Evolutionary conservation across 768 basidiomycete genomes (phyloP).

Genomic region (Termitomyces sp.): DNA sequence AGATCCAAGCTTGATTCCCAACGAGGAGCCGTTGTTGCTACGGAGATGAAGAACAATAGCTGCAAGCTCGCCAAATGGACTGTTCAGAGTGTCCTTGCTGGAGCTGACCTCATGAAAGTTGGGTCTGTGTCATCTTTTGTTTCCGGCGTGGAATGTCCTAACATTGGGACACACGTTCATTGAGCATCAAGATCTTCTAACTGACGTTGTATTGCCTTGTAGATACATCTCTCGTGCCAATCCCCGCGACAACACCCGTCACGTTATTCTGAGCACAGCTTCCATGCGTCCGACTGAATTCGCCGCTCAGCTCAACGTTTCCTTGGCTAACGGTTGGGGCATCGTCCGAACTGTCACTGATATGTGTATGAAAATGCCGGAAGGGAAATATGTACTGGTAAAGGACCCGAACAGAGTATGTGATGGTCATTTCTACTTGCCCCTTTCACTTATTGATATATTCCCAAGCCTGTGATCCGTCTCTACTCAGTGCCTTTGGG

Average conservation of each 20-base stretch:
- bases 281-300: constrained; percentile 95
- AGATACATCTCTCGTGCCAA: constrained; percentile 95
- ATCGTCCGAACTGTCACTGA: constrained; percentile 95
- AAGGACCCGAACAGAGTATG: constrained; percentile 97
- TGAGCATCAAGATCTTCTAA: constrained; percentile 1
- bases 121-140: constrained; percentile 53
- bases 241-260: constrained; percentile 91
- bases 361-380: constrained; percentile 92
- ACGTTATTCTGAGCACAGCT: constrained; percentile 92
- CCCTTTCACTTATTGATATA: constrained; percentile 1
- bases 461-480: constrained; percentile 78
- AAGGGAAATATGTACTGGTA: constrained; percentile 95
- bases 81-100: constrained; percentile 90
- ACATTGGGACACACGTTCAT: neutral
- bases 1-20: constrained; percentile 94
- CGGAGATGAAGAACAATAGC: constrained; percentile 99
- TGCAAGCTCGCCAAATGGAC: constrained; percentile 98
- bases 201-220: constrained; percentile 6
- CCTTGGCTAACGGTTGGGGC: constrained; percentile 95
- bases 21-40: constrained; percentile 95
- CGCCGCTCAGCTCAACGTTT: constrained; percentile 91
- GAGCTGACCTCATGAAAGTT: constrained; percentile 95
- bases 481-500: constrained; percentile 88
- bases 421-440: constrained; percentile 4
- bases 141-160: neutral